Evolutionary conservation across 169 alveolate species (phyloP).

Genomic region (Plasmodium fragile): DNA sequence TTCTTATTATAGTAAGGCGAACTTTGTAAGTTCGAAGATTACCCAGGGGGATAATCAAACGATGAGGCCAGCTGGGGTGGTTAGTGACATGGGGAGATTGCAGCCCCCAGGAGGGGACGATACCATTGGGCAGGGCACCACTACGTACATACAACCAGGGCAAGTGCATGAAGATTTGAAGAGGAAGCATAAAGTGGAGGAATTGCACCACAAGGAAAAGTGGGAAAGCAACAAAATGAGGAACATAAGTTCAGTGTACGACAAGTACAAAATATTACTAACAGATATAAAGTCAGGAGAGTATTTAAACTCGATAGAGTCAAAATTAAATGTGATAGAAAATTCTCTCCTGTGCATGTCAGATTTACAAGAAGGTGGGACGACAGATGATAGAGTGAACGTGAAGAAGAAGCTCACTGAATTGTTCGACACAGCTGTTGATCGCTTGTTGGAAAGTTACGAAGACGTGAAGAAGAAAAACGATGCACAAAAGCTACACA

Average conservation of each 20-base stretch:
- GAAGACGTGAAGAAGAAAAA: slow-evolving; percentile 40
- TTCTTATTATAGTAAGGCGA: slow-evolving; percentile 1
- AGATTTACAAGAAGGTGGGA: slow-evolving; percentile 16
- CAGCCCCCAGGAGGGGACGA: background rate
- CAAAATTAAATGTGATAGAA: slow-evolving; percentile 34
- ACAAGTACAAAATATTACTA: slow-evolving; percentile 62
- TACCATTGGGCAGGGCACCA: background rate
- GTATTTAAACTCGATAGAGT: slow-evolving; percentile 28
- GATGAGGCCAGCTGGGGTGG: background rate
- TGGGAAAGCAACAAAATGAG: slow-evolving; percentile 2
- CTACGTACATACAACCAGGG: background rate
- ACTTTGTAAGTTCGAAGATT: background rate
- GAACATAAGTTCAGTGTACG: slow-evolving; percentile 32
- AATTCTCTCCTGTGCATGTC: slow-evolving; percentile 20
- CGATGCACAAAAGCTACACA: background rate
- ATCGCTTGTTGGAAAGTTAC: slow-evolving; percentile 16
- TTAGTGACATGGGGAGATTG: background rate
- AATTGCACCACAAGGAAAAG: background rate
- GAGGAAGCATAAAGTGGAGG: background rate
- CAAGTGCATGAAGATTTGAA: background rate
- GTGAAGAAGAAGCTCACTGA: slow-evolving; percentile 14
- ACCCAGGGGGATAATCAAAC: background rate
- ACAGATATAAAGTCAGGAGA: slow-evolving; percentile 54
- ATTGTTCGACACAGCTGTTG: slow-evolving; percentile 37
- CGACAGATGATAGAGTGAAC: slow-evolving; percentile 8